A percentile compares a stretch with the other conserved stretches of the same genome.
Conservation (phyloP, 2,329 filamentous ascomycete species). For the Cercospora canescens region DNA sequence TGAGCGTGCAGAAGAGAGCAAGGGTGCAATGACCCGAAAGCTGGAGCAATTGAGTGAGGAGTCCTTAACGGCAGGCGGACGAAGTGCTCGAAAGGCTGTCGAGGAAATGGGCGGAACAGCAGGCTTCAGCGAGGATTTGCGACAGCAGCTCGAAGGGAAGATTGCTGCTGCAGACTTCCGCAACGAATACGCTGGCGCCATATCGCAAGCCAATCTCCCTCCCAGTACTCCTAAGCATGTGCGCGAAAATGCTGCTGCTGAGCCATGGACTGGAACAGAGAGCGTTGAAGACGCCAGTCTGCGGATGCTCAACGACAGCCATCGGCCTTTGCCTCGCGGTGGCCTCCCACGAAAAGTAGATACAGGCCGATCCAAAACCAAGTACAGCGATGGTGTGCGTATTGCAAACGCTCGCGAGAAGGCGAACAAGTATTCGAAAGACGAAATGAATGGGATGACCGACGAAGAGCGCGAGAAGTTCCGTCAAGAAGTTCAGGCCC, state of each 20-base stretch:
- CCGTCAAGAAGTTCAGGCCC: conserved; percentile 72
- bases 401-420: conserved; percentile 61
- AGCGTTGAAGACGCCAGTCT: conserved; percentile 71
- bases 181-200: conserved; percentile 47
- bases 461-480: conserved; percentile 73
- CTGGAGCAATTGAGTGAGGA: conserved; percentile 63
- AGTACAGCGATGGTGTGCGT: conserved; percentile 47
- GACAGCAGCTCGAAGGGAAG: conserved; percentile 58
- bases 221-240: conserved; percentile 67
- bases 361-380: conserved; percentile 42
- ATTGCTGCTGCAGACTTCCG: conserved; percentile 58
- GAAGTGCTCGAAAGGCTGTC: conserved; percentile 57
- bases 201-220: conserved; percentile 20
- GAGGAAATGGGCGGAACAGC: conserved; percentile 47
- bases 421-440: conserved; percentile 54
- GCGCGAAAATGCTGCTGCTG: conserved; percentile 67
- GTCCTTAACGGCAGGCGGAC: conserved; percentile 55
- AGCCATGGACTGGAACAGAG: conserved; percentile 79
- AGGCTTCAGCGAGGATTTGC: conserved; percentile 63
- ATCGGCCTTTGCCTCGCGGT: conserved; percentile 53
- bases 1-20: conserved; percentile 32
- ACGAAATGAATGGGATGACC: conserved; percentile 59
- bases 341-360: conserved; percentile 45
- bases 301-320: conserved; percentile 70
- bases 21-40: conserved; percentile 60